Conservation (phyloP, 108 stramenopile genomes). For the Nitzschia sp. region DNA sequence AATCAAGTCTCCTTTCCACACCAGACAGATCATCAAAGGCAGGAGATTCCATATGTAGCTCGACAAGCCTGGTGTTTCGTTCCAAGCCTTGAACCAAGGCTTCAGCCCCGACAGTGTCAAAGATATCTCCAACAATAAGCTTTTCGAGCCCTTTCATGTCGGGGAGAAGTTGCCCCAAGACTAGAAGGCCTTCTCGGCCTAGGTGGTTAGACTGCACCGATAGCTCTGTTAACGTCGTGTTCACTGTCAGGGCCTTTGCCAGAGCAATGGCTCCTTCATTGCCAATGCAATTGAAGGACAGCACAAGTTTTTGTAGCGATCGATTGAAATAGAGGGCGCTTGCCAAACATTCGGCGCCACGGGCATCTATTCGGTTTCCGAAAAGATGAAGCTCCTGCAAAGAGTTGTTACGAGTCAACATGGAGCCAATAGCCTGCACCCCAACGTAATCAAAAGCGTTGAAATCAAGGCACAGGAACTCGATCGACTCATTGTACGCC, state of each 20-base stretch:
- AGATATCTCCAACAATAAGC: constrained; percentile 30
- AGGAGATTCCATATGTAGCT: constrained; percentile 27
- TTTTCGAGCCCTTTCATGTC: constrained; percentile 37
- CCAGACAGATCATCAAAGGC: constrained; percentile 6
- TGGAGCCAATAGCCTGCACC: constrained; percentile 9
- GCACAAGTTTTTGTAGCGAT: constrained; percentile 21
- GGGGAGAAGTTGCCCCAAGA: constrained; percentile 27
- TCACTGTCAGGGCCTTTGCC: constrained; percentile 33
- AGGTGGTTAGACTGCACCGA: constrained; percentile 36
- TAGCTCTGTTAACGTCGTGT: constrained; percentile 34
- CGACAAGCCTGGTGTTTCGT: constrained; percentile 18
- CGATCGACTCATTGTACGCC: constrained; percentile 9
- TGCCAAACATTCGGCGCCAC: constrained; percentile 30
- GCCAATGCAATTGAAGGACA: constrained; percentile 44
- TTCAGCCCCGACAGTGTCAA: constrained; percentile 27
- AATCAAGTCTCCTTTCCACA: constrained; percentile 23
- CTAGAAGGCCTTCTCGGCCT: constrained; percentile 24
- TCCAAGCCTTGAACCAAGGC: constrained; percentile 22
- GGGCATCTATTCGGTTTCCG: constrained; percentile 33
- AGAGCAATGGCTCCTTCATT: constrained; percentile 35
- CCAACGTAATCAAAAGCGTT: constrained; percentile 32
- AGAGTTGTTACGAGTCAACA: constrained; percentile 16
- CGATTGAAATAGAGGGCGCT: constrained; percentile 28
- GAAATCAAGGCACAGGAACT: constrained; percentile 41
- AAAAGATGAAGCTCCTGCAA: constrained; percentile 39